Evolutionary conservation across 176 grass and related monocot species (phyloP).

Genomic region (Avena eriantha): DNA sequence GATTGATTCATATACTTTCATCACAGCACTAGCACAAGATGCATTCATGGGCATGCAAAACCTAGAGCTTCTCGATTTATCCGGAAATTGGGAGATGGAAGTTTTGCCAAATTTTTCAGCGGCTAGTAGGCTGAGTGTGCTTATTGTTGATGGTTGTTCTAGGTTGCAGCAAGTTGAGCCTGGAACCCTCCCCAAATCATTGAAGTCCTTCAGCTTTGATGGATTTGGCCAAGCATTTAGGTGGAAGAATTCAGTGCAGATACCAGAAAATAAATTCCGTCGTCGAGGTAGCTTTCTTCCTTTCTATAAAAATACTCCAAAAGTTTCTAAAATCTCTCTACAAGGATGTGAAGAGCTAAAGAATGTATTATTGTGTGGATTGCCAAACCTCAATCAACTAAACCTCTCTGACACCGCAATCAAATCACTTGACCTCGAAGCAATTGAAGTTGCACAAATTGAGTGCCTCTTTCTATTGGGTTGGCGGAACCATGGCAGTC

Average conservation of each 20-base stretch:
- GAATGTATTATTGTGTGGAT: neutral
- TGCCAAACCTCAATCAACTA: neutral
- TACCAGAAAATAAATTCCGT: neutral
- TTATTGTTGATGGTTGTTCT: conserved; percentile 1
- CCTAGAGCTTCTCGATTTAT: neutral
- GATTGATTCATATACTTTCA: neutral
- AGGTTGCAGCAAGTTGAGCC: neutral
- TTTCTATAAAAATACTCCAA: no score
- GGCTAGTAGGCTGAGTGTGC: neutral
- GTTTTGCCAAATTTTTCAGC: neutral
- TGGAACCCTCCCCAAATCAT: neutral
- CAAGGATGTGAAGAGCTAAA: neutral
- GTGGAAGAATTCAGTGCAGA: neutral
- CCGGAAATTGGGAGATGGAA: neutral
- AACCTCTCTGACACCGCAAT: neutral
- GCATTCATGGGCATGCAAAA: neutral
- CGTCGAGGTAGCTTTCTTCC: no score
- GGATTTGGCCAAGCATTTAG: neutral
- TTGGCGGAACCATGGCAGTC: neutral
- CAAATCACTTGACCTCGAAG: neutral
- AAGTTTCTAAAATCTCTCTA: neutral
- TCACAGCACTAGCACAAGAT: neutral
- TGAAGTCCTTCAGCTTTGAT: conserved; percentile 3
- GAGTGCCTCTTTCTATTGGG: neutral
- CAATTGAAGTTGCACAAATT: neutral